phyloP scores from a whole-genome alignment of 192 early-diverging fungal genomes.

The Linnemannia hyalina region DNA sequence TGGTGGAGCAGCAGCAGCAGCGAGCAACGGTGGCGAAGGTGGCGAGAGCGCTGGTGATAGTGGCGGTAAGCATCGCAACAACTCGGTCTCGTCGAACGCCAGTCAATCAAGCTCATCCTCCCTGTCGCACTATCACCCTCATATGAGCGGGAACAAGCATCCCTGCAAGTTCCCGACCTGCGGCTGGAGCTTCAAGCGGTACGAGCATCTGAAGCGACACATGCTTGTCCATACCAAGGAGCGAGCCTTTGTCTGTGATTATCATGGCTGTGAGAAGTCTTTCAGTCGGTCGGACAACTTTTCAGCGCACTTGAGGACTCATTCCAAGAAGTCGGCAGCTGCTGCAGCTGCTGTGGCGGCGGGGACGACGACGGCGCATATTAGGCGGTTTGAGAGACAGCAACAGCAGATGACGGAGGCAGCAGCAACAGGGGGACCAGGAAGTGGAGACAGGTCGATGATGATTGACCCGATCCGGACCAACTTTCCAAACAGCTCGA shows the following conservation, averaged over 20 bases:
- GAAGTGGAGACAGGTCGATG: background rate
- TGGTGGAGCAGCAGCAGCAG: background rate
- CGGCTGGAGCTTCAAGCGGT: slow-evolving; percentile 79
- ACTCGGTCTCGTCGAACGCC: slow-evolving; percentile 39
- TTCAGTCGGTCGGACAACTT: slow-evolving; percentile 87
- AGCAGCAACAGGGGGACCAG: background rate
- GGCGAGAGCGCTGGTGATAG: background rate
- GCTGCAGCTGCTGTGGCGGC: background rate
- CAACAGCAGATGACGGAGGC: background rate
- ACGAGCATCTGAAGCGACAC: slow-evolving; percentile 86
- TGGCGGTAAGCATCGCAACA: slow-evolving; percentile 35
- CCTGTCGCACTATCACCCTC: background rate
- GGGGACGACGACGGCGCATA: slow-evolving; percentile 1
- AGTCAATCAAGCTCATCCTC: slow-evolving; percentile 36
- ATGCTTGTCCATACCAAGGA: slow-evolving; percentile 84
- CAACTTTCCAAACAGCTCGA: slow-evolving; percentile 15
- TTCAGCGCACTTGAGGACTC: slow-evolving; percentile 79
- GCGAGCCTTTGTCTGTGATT: slow-evolving; percentile 74
- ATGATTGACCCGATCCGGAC: slow-evolving; percentile 38
- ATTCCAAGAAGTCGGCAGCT: slow-evolving; percentile 55
- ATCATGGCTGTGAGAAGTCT: slow-evolving; percentile 79
- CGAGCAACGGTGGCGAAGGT: background rate
- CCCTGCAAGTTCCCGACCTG: slow-evolving; percentile 57
- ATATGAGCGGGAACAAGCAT: slow-evolving; percentile 36
- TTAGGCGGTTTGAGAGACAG: slow-evolving; percentile 33